These are phyloP conservation scores for Linnemannia exigua DNA, from an alignment of 192 early-diverging fungal species.

Conservation along the genomic window DNA sequence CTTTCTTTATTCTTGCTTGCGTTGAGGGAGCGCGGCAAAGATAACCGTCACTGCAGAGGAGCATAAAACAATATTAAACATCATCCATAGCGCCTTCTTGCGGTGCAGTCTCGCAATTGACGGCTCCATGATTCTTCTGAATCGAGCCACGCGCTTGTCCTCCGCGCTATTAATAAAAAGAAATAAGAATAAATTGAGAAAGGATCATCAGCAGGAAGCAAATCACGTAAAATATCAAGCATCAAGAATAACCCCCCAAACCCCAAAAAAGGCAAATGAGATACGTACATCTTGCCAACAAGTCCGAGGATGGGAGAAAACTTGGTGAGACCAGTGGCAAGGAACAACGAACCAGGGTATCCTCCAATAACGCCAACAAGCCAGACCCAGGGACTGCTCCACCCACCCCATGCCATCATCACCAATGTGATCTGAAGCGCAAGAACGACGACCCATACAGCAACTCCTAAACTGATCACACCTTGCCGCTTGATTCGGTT, in stretches of 20 bases:
- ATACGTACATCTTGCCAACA: constrained; percentile 23
- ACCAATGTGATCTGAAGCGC: constrained; percentile 16
- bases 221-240: not conserved
- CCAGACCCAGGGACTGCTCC: constrained; percentile 38
- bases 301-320: constrained; percentile 40
- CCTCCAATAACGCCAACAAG: constrained; percentile 29
- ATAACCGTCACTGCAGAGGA: not conserved
- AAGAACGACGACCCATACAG: constrained; percentile 12
- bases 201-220: no score
- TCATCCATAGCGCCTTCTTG: constrained; percentile 22
- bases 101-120: constrained; percentile 18
- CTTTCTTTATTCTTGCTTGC: not conserved
- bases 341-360: constrained; percentile 11
- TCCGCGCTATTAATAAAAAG: constrained; percentile 12
- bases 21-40: constrained; percentile 34
- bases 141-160: constrained; percentile 18
- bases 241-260: not conserved
- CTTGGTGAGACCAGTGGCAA: constrained; percentile 20
- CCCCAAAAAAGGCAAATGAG: not conserved
- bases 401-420: constrained; percentile 30
- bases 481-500: constrained; percentile 27
- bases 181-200: not conserved
- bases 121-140: constrained; percentile 16
- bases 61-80: constrained; percentile 13
- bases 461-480: not conserved